Conservation (phyloP, 441 rosid species). For the Syzygium malaccense region DNA sequence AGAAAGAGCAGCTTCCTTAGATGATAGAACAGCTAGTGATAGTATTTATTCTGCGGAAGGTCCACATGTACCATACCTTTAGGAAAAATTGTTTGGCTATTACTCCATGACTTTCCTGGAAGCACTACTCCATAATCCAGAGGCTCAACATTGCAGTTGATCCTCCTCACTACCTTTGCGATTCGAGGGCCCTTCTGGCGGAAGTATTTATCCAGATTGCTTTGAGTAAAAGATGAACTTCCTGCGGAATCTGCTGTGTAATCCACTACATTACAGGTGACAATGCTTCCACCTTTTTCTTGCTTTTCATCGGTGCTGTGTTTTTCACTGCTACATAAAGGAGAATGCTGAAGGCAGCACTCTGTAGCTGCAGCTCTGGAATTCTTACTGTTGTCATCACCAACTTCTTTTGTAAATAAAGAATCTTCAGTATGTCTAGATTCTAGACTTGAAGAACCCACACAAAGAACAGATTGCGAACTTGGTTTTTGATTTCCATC, state of each 20-base stretch:
- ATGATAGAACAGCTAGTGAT: background rate
- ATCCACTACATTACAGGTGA: conserved; percentile 27
- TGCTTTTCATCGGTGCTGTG: conserved; percentile 28
- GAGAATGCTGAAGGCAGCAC: conserved; percentile 14
- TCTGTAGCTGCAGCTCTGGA: conserved; percentile 11
- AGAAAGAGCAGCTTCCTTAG: background rate
- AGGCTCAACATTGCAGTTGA: conserved; percentile 92
- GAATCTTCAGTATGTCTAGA: conserved; percentile 26
- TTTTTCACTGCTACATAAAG: conserved; percentile 21
- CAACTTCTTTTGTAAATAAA: conserved; percentile 15
- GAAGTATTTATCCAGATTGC: conserved; percentile 59
- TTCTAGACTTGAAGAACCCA: conserved; percentile 21
- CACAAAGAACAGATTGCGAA: conserved; percentile 18
- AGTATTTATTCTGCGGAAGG: background rate
- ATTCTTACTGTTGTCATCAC: conserved; percentile 9
- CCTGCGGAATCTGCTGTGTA: conserved; percentile 31
- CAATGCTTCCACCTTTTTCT: conserved; percentile 37
- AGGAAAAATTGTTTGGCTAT: conserved; percentile 82
- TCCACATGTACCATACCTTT: conserved; percentile 45
- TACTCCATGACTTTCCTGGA: conserved; percentile 88
- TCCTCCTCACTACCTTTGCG: conserved; percentile 97
- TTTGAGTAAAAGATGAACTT: conserved; percentile 58
- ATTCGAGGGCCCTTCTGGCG: conserved; percentile 99
- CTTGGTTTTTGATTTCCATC: conserved; percentile 23
- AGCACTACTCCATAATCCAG: conserved; percentile 72